Conservation (phyloP, 2,329 filamentous ascomycete species). For the Hypoxylon sp. region DNA sequence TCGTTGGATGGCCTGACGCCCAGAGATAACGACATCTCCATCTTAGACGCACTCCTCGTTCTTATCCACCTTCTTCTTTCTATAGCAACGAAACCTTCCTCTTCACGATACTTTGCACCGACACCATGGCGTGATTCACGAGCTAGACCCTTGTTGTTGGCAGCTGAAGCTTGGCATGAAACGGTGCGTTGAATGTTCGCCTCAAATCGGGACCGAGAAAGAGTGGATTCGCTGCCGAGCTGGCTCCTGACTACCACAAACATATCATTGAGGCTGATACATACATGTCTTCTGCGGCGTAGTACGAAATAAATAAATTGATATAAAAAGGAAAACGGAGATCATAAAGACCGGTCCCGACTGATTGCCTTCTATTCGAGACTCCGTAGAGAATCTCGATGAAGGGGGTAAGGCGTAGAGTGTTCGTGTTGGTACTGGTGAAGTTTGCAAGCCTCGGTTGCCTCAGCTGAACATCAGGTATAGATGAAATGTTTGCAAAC, state of each 20-base stretch:
- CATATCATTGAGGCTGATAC: slow-evolving; percentile 5
- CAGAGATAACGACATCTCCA: background rate
- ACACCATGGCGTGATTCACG: slow-evolving; percentile 20
- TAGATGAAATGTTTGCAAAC: slow-evolving; percentile 1
- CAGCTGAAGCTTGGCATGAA: slow-evolving; percentile 19
- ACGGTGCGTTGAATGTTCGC: slow-evolving; percentile 17
- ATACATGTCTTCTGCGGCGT: slow-evolving; percentile 5
- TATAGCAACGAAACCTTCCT: background rate
- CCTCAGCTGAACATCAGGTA: background rate
- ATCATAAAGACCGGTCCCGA: background rate
- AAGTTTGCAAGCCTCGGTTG: slow-evolving; percentile 1
- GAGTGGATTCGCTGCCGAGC: background rate
- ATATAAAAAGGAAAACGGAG: background rate
- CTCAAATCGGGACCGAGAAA: slow-evolving; percentile 18
- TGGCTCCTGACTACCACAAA: slow-evolving; percentile 1
- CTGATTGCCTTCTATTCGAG: background rate
- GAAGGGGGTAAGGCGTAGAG: background rate
- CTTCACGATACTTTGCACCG: slow-evolving; percentile 12
- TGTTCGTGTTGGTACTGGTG: background rate
- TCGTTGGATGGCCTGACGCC: background rate
- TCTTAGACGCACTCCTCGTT: background rate
- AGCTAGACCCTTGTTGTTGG: slow-evolving; percentile 12
- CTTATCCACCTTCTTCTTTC: slow-evolving; percentile 5
- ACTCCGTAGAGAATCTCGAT: background rate
- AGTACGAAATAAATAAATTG: background rate